Conservation (phyloP, 257 asterid genomes). For the Henckelia pumila region DNA sequence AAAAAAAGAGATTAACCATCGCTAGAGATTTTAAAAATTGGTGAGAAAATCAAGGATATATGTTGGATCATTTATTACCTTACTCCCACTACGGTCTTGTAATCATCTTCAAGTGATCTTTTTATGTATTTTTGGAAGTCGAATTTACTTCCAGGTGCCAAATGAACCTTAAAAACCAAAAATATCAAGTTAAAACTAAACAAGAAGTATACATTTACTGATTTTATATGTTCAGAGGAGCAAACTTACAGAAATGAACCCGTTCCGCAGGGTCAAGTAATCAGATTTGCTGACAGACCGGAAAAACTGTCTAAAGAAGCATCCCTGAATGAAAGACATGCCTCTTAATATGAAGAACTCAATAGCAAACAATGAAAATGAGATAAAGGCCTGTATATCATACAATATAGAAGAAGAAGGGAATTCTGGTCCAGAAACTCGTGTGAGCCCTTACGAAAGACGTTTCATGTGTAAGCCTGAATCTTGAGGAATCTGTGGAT, state of each 20-base stretch:
- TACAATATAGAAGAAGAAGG: conserved; percentile 74
- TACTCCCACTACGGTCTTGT: conserved; percentile 85
- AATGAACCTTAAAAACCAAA: conserved; percentile 59
- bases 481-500: conserved; percentile 94
- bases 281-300: conserved; percentile 84
- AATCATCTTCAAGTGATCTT: conserved; percentile 92
- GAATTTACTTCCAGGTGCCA: conserved; percentile 96
- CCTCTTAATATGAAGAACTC: background rate
- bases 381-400: conserved; percentile 26
- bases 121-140: conserved; percentile 91
- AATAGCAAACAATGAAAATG: background rate
- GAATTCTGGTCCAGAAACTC: conserved; percentile 88
- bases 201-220: background rate
- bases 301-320: conserved; percentile 85
- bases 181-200: background rate
- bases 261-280: conserved; percentile 90
- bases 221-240: background rate
- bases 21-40: background rate
- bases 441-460: conserved; percentile 93
- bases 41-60: background rate
- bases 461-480: conserved; percentile 90
- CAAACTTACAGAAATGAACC: conserved; percentile 75
- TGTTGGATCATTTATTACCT: conserved; percentile 46
- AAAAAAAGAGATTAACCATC: conserved; percentile 22
- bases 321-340: conserved; percentile 53